Evolutionary conservation across 257 asterid species (phyloP).

Genomic region (Capsicum chinense): DNA sequence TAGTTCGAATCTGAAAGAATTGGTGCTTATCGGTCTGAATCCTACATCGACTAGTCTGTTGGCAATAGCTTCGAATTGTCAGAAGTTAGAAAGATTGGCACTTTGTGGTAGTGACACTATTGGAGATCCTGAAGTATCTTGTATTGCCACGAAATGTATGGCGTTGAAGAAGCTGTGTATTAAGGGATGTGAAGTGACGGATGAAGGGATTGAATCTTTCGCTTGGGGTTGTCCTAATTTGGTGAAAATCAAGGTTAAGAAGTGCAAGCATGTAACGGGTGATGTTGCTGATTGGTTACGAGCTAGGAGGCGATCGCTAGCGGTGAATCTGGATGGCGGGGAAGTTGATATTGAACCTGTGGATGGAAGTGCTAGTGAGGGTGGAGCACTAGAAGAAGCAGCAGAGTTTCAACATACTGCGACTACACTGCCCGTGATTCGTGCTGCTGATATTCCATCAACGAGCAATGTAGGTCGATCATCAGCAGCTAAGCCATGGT

Average conservation of each 20-base stretch:
- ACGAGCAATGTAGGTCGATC: conserved; percentile 44
- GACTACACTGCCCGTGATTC: conserved; percentile 32
- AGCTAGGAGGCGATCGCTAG: conserved; percentile 61
- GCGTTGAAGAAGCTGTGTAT: conserved; percentile 86
- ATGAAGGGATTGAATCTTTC: conserved; percentile 77
- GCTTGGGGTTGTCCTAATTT: conserved; percentile 86
- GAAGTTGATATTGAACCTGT: conserved; percentile 60
- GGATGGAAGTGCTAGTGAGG: conserved; percentile 60
- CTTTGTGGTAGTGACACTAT: conserved; percentile 91
- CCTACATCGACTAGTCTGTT: conserved; percentile 63
- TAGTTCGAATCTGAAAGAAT: conserved; percentile 64
- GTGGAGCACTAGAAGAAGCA: conserved; percentile 56
- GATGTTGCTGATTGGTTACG: conserved; percentile 68
- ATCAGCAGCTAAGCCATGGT: conserved; percentile 47
- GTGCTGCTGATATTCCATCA: conserved; percentile 41
- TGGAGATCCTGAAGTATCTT: conserved; percentile 78
- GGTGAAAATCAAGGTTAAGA: conserved; percentile 85
- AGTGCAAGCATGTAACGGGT: conserved; percentile 72
- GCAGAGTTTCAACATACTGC: conserved; percentile 52
- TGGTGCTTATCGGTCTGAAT: conserved; percentile 85
- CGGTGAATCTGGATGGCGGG: conserved; percentile 72
- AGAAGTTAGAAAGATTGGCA: conserved; percentile 79
- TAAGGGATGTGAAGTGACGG: conserved; percentile 77
- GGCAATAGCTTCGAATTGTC: conserved; percentile 70
- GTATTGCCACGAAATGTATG: conserved; percentile 63